These are phyloP conservation scores for Pisolithus microcarpus DNA, from an alignment of 768 basidiomycete species.

Conservation along the genomic window DNA sequence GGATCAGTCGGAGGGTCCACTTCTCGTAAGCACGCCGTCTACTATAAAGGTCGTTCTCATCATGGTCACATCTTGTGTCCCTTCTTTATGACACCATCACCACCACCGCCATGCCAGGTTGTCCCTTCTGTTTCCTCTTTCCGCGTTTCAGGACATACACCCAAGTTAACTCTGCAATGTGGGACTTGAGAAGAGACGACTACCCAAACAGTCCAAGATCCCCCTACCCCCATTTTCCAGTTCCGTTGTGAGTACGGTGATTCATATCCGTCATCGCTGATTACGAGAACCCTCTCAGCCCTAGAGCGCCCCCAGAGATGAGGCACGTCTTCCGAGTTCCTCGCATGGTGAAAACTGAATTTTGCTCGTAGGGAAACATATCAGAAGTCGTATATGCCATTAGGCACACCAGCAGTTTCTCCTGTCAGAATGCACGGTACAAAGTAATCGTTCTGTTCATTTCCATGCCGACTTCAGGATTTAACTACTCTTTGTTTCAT, in stretches of 20 bases:
- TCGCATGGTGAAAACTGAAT: not conserved
- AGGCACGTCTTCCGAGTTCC: conserved; percentile 1
- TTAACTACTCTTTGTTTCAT: not conserved
- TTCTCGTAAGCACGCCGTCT: conserved; percentile 10
- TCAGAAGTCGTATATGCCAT: conserved; percentile 13
- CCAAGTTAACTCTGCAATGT: conserved; percentile 24
- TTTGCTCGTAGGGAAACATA: conserved; percentile 14
- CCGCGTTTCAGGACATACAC: conserved; percentile 29
- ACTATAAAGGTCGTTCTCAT: conserved; percentile 20
- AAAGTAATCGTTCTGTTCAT: conserved; percentile 12
- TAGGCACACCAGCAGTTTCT: conserved; percentile 12
- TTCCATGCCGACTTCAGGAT: not conserved
- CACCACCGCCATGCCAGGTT: conserved; percentile 21
- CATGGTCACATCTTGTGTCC: not conserved
- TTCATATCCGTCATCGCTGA: conserved; percentile 2
- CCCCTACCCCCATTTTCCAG: conserved; percentile 11
- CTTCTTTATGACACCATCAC: not conserved
- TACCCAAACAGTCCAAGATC: conserved; percentile 9
- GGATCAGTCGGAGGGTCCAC: conserved; percentile 17
- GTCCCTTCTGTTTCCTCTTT: conserved; percentile 24
- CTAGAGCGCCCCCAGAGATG: conserved; percentile 8
- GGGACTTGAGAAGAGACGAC: conserved; percentile 19
- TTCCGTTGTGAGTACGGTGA: conserved; percentile 12
- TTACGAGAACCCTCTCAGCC: conserved; percentile 1
- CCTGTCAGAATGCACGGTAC: conserved; percentile 12